Conservation (phyloP, 495 filamentous ascomycete species). For the Xylaria intraflava region DNA sequence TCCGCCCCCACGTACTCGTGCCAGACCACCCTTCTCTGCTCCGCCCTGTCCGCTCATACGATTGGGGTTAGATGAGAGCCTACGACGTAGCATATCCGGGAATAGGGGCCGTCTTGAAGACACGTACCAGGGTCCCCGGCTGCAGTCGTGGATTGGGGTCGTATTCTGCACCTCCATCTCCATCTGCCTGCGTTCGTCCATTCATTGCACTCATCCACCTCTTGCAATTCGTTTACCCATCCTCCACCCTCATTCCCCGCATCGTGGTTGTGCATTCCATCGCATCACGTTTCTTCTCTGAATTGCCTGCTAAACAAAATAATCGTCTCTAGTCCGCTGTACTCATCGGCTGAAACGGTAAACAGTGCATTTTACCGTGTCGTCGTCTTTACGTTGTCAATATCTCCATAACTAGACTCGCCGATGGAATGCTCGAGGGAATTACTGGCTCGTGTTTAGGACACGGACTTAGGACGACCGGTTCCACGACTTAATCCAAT, state of each 20-base stretch:
- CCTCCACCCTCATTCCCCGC: not conserved
- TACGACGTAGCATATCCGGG: conserved; percentile 3
- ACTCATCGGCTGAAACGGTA: not conserved
- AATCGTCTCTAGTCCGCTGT: conserved; percentile 8
- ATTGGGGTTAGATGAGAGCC: not conserved
- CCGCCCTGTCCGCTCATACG: not conserved
- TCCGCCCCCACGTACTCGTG: not conserved
- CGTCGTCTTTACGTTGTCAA: not conserved
- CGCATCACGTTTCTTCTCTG: not conserved
- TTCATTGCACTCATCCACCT: not conserved
- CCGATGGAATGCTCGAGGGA: not conserved
- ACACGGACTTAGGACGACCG: not conserved
- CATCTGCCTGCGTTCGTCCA: not conserved
- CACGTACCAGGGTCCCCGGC: not conserved
- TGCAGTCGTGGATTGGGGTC: not conserved
- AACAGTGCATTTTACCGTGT: not conserved
- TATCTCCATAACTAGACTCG: not conserved
- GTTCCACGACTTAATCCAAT: conserved; percentile 3
- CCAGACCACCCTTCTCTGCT: not conserved
- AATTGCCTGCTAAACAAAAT: not conserved
- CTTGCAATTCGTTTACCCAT: not conserved
- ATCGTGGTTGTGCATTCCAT: conserved; percentile 4
- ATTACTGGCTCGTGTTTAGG: conserved; percentile 1
- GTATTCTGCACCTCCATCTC: conserved; percentile 5
- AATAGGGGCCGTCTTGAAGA: not conserved